Conservation (phyloP, 257 asterid species). For the Solanum peruvianum region DNA sequence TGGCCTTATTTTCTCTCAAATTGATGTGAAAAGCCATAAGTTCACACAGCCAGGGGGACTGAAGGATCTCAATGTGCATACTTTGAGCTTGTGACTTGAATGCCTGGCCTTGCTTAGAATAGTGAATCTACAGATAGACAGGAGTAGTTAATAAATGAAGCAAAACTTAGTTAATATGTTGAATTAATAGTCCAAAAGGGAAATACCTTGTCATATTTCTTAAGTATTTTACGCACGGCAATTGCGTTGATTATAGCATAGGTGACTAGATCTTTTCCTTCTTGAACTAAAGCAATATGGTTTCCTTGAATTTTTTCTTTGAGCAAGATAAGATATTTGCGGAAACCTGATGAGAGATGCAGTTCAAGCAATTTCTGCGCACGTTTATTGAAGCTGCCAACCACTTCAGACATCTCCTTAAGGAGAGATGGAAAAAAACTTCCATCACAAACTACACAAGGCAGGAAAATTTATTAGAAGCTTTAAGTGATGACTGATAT, state of each 20-base stretch:
- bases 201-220: slow-evolving; percentile 82
- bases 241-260: slow-evolving; percentile 77
- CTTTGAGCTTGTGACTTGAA: slow-evolving; percentile 78
- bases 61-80: slow-evolving; percentile 83
- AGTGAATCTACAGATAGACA: slow-evolving; percentile 45
- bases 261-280: slow-evolving; percentile 68
- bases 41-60: slow-evolving; percentile 94
- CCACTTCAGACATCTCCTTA: slow-evolving; percentile 84
- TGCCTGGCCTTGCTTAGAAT: slow-evolving; percentile 91
- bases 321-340: slow-evolving; percentile 52
- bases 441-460: slow-evolving; percentile 73
- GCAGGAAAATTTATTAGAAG: background rate
- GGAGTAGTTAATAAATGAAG: background rate
- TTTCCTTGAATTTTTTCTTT: slow-evolving; percentile 45
- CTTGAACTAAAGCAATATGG: slow-evolving; percentile 49
- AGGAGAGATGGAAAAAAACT: slow-evolving; percentile 83
- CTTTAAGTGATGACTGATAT: background rate
- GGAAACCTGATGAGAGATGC: slow-evolving; percentile 68
- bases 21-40: slow-evolving; percentile 88
- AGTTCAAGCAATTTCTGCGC: slow-evolving; percentile 64
- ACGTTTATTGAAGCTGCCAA: slow-evolving; percentile 62
- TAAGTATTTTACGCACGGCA: slow-evolving; percentile 90
- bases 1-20: slow-evolving; percentile 26
- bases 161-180: background rate
- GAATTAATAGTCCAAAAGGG: background rate